These are phyloP conservation scores for Skeletonema costatum DNA, from an alignment of 108 stramenopile species.

Conservation along the genomic window DNA sequence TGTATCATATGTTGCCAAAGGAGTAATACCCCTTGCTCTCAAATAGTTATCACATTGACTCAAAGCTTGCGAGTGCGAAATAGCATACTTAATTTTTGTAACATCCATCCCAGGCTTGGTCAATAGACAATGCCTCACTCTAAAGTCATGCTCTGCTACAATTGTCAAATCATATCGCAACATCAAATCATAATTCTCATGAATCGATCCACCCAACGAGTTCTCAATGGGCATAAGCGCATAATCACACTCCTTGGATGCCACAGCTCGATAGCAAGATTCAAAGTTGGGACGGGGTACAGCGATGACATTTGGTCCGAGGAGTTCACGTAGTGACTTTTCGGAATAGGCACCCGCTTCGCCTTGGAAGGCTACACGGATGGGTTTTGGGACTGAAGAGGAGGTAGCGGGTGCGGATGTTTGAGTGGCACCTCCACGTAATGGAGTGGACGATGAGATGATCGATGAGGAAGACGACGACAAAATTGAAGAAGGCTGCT, in stretches of 20 bases:
- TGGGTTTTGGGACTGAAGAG: conserved; percentile 12
- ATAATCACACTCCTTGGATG: conserved; percentile 92
- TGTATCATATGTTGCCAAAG: conserved; percentile 93
- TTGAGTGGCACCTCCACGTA: neutral
- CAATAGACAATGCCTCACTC: conserved; percentile 93
- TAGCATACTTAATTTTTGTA: conserved; percentile 87
- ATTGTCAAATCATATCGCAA: conserved; percentile 88
- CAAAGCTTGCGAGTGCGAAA: conserved; percentile 96
- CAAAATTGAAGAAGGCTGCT: neutral
- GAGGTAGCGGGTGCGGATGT: neutral
- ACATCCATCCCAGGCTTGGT: conserved; percentile 73
- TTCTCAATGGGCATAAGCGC: conserved; percentile 97
- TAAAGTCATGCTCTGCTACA: conserved; percentile 93
- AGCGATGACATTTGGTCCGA: conserved; percentile 88
- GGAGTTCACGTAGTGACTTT: conserved; percentile 89
- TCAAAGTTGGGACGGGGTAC: conserved; percentile 91
- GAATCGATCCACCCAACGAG: conserved; percentile 95
- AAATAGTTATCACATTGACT: conserved; percentile 98
- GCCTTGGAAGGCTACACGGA: conserved; percentile 95
- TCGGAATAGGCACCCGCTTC: conserved; percentile 98
- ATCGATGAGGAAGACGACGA: conserved; percentile 1
- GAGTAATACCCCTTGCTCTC: conserved; percentile 74
- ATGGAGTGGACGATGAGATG: neutral
- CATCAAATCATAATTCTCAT: conserved; percentile 98
- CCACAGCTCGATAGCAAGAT: conserved; percentile 96